Conservation (phyloP, 345 rosid species). For the Euclidium syriacum region DNA sequence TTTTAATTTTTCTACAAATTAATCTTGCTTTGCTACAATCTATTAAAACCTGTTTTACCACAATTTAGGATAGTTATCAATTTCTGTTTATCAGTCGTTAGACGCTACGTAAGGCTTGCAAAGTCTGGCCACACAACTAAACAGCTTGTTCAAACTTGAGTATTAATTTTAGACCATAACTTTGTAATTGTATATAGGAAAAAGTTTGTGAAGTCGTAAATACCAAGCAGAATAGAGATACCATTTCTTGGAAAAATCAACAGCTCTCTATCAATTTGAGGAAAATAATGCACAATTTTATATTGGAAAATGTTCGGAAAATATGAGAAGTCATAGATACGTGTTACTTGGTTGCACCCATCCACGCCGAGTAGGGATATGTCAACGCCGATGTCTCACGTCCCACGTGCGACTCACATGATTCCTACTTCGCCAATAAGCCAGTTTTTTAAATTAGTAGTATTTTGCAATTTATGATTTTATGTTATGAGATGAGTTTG, state of each 20-base stretch:
- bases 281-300: background rate
- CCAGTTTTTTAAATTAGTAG: background rate
- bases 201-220: background rate
- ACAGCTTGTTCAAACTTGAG: slow-evolving; percentile 1
- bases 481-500: background rate
- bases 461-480: background rate
- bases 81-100: background rate
- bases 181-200: background rate
- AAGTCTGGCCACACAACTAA: background rate
- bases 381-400: slow-evolving; percentile 21
- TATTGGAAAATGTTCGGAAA: background rate
- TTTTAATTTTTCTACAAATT: background rate
- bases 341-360: slow-evolving; percentile 14
- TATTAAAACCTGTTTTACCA: background rate
- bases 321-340: slow-evolving; percentile 3
- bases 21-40: background rate
- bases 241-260: background rate
- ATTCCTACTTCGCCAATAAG: background rate
- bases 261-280: background rate
- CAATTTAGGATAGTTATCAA: no score
- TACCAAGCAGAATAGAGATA: background rate
- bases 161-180: background rate
- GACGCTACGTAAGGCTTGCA: background rate
- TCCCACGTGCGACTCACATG: slow-evolving; percentile 27
- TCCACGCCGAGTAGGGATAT: slow-evolving; percentile 2